Evolutionary conservation across 495 filamentous ascomycete genomes (phyloP).

Genomic region (Podospora pseudocomata): DNA sequence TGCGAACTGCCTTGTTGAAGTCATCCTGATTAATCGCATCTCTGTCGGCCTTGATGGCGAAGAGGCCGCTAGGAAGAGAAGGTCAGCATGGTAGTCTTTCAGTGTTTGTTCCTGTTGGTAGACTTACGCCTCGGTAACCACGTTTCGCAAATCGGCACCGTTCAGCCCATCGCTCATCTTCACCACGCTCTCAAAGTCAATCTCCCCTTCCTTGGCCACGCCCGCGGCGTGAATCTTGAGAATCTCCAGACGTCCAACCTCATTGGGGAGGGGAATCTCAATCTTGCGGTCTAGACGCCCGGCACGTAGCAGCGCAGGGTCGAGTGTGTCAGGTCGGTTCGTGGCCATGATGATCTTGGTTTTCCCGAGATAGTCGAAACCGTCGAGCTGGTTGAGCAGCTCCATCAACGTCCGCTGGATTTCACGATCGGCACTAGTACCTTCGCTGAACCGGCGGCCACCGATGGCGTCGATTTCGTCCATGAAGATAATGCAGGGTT

Average conservation of each 20-base stretch:
- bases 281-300: constrained; percentile 96
- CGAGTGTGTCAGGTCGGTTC: constrained; percentile 95
- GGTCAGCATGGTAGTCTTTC: constrained; percentile 26
- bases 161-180: constrained; percentile 99
- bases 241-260: constrained; percentile 95
- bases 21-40: constrained; percentile 97
- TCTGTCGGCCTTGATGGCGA: constrained; percentile 95
- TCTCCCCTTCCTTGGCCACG: constrained; percentile 87
- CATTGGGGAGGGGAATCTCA: constrained; percentile 98
- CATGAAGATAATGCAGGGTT: constrained; percentile 99
- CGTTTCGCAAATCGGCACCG: constrained; percentile 94
- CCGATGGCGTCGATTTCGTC: constrained; percentile 99
- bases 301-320: constrained; percentile 89
- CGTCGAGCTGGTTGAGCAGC: constrained; percentile 96
- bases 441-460: constrained; percentile 95
- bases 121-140: constrained; percentile 96
- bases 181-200: constrained; percentile 98
- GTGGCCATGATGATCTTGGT: constrained; percentile 99
- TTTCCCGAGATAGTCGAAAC: constrained; percentile 98
- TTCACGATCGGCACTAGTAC: constrained; percentile 95
- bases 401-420: constrained; percentile 99
- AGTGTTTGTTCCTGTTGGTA: constrained; percentile 5
- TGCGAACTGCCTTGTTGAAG: constrained; percentile 97
- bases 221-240: constrained; percentile 93
- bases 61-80: constrained; percentile 63